Conservation (phyloP, 78 protist genomes). For the Polysphondylium violaceum region DNA sequence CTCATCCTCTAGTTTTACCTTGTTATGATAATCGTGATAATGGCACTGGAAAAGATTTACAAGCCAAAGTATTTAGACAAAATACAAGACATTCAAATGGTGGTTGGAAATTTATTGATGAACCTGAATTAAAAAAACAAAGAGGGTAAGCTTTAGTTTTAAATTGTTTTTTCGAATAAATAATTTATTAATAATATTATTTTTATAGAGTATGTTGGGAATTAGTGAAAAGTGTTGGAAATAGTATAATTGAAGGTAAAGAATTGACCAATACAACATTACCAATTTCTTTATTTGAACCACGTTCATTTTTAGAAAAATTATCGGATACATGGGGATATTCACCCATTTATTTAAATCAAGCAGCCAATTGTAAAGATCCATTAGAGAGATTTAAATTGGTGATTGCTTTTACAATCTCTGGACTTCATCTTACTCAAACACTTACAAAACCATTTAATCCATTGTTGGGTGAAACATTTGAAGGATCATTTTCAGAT, state of each 20-base stretch:
- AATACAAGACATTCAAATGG: conserved; percentile 53
- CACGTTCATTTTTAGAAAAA: conserved; percentile 83
- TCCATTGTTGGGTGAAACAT: conserved; percentile 92
- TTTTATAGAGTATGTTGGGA: conserved; percentile 64
- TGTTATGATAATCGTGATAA: not conserved
- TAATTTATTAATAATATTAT: not conserved
- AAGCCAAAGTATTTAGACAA: conserved; percentile 69
- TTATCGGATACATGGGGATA: conserved; percentile 72
- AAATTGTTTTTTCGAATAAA: not conserved
- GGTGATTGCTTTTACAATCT: conserved; percentile 47
- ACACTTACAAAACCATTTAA: conserved; percentile 87
- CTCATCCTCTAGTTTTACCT: not conserved
- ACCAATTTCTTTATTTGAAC: conserved; percentile 86
- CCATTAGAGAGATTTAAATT: conserved; percentile 74
- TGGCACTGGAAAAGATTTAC: conserved; percentile 58
- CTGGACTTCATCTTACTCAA: conserved; percentile 74
- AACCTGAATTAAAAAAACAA: conserved; percentile 55
- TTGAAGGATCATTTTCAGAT: conserved; percentile 54
- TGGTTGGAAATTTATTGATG: conserved; percentile 74
- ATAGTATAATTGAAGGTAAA: conserved; percentile 75
- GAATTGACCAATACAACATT: conserved; percentile 62
- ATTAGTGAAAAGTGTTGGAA: conserved; percentile 76
- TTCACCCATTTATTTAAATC: conserved; percentile 54
- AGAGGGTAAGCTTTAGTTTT: conserved; percentile 47
- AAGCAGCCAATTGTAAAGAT: conserved; percentile 60